Conservation (phyloP, 2,329 filamentous ascomycete species). For the Scedosporium minutisporum region DNA sequence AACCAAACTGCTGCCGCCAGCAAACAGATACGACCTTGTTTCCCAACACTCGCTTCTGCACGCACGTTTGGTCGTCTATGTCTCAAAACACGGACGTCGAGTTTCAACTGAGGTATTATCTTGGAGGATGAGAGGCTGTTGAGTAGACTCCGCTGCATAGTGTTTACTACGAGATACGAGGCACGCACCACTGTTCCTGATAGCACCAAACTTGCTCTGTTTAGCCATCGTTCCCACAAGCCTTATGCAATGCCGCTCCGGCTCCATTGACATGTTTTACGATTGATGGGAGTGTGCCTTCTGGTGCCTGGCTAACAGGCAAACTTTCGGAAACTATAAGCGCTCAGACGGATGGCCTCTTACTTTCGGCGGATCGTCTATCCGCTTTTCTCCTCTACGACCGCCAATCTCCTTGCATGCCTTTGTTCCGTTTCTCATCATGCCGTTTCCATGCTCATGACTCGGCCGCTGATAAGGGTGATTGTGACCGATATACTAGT, state of each 20-base stretch:
- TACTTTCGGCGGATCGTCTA: conserved; percentile 2
- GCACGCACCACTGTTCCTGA: neutral
- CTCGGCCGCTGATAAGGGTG: neutral
- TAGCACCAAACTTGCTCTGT: neutral
- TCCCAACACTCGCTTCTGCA: neutral
- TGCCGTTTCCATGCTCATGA: neutral
- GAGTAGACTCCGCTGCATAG: neutral
- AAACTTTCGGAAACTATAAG: neutral
- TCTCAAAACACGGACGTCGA: neutral
- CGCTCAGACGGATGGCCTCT: neutral
- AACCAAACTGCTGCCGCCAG: conserved; percentile 1
- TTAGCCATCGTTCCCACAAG: neutral
- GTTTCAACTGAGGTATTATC: neutral
- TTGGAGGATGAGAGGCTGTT: neutral
- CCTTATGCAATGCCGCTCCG: neutral
- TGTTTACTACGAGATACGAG: neutral
- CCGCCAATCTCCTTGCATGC: neutral
- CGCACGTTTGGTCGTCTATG: neutral
- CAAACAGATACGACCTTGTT: conserved; percentile 2
- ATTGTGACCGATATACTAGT: neutral
- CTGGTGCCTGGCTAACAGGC: neutral
- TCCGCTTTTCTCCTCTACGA: neutral
- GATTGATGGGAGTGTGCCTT: neutral
- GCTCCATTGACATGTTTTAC: neutral
- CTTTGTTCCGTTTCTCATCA: neutral